Conservation (phyloP, 352 stramenopile species). For the Globisporangium megalacanthum region DNA sequence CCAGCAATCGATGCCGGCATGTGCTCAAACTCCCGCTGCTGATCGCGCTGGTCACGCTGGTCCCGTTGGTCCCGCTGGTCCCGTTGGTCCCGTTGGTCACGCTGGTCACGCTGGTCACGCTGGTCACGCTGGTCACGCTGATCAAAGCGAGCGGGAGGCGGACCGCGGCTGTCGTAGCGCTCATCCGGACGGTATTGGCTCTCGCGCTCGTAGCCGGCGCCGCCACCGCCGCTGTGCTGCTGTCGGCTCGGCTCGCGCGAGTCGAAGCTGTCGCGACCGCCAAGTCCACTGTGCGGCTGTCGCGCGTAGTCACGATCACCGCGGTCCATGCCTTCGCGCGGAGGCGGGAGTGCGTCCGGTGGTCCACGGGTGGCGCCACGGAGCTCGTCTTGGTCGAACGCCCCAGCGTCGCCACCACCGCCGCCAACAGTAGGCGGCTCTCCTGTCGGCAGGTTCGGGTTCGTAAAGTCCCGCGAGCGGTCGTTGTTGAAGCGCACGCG, state of each 20-base stretch:
- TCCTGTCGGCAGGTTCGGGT: constrained; percentile 57
- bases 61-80: neutral
- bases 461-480: constrained; percentile 65
- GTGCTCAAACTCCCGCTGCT: constrained; percentile 16
- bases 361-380: neutral
- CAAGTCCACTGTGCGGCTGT: neutral
- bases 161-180: constrained; percentile 4
- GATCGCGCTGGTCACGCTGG: constrained; percentile 1
- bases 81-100: neutral
- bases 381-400: neutral
- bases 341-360: neutral
- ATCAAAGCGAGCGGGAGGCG: neutral
- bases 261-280: constrained; percentile 5
- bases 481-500: constrained; percentile 77
- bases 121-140: neutral
- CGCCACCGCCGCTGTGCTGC: neutral
- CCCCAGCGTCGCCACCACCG: neutral
- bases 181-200: constrained; percentile 13
- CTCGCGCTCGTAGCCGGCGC: constrained; percentile 7
- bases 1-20: constrained; percentile 6
- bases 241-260: neutral
- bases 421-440: constrained; percentile 5
- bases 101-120: neutral
- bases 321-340: neutral
- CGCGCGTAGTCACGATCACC: neutral